phyloP scores from a whole-genome alignment of 2,329 filamentous ascomycete genomes.

The Trichoderma koningii region DNA sequence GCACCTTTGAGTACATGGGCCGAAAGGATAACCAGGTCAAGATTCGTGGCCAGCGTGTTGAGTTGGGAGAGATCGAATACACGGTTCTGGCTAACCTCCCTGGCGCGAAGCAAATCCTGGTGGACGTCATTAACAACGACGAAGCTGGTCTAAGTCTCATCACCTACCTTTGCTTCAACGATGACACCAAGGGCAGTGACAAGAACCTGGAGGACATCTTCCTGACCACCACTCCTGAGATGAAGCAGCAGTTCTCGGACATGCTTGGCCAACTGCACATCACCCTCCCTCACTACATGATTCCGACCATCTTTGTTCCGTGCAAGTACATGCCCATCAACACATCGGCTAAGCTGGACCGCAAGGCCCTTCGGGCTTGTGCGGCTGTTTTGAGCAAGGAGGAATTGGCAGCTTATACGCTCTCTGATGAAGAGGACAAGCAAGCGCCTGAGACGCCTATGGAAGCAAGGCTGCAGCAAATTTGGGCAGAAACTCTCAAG shows the following conservation, averaged over 20 bases:
- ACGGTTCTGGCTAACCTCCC: too few relatives aligned
- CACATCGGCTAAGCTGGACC: constrained; percentile 31
- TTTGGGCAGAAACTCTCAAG: constrained; percentile 22
- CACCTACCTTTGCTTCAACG: constrained; percentile 1
- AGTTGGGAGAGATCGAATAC: constrained; percentile 19
- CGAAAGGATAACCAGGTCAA: constrained; percentile 23
- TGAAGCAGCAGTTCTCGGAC: constrained; percentile 22
- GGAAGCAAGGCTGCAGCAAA: constrained; percentile 15
- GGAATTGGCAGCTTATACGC: background rate
- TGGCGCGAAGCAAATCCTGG: constrained; percentile 2
- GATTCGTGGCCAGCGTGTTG: constrained; percentile 15
- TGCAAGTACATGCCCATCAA: constrained; percentile 29
- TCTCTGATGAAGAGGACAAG: background rate
- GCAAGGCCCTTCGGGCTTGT: constrained; percentile 3
- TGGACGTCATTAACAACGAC: constrained; percentile 6
- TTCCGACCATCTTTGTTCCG: constrained; percentile 30
- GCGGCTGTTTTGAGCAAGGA: background rate
- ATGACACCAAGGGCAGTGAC: background rate
- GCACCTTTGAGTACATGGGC: constrained; percentile 4
- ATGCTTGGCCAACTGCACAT: constrained; percentile 19
- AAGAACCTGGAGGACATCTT: constrained; percentile 18
- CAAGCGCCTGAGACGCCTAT: background rate
- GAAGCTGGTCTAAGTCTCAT: constrained; percentile 4
- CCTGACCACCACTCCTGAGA: constrained; percentile 1
- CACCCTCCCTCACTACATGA: constrained; percentile 30